Conservation (phyloP, 1,284 basidiomycete species). For the Cerioporus squamosus region DNA sequence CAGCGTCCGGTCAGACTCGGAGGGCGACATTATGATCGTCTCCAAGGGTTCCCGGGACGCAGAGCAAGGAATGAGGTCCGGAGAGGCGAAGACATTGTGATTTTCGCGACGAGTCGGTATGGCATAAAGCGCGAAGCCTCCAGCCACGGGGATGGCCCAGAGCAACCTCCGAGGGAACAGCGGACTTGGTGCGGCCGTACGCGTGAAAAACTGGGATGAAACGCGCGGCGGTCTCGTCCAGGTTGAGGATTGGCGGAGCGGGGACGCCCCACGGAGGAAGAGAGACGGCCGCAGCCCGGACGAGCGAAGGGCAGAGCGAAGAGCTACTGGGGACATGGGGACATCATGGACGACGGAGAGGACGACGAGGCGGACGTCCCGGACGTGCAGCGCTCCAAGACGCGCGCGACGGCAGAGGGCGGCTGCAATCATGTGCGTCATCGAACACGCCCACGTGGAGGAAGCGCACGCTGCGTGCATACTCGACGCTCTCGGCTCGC, state of each 20-base stretch:
- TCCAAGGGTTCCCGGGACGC: constrained; percentile 29
- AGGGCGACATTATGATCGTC: constrained; percentile 59
- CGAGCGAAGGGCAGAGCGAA: constrained; percentile 31
- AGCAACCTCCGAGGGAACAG: constrained; percentile 39
- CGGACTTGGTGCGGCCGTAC: constrained; percentile 23
- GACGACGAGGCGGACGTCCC: constrained; percentile 15
- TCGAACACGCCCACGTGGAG: not conserved
- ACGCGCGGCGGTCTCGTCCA: constrained; percentile 27
- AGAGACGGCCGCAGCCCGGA: constrained; percentile 31
- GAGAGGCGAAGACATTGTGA: constrained; percentile 54
- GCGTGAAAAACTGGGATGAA: constrained; percentile 32
- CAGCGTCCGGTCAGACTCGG: constrained; percentile 56
- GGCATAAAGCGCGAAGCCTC: constrained; percentile 55
- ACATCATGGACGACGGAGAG: constrained; percentile 17
- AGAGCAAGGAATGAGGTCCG: constrained; percentile 65
- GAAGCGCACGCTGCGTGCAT: not conserved
- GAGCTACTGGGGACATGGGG: constrained; percentile 29
- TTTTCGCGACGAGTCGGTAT: constrained; percentile 44
- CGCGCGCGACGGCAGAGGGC: too few species aligned
- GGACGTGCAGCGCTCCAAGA: not conserved
- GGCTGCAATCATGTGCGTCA: not conserved
- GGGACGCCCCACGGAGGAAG: constrained; percentile 18
- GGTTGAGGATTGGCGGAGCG: constrained; percentile 24
- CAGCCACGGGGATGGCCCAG: constrained; percentile 61
- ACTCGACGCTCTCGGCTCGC: too few species aligned